Conservation (phyloP, 306 rosid species). For the Lithocarpus polystachyus region DNA sequence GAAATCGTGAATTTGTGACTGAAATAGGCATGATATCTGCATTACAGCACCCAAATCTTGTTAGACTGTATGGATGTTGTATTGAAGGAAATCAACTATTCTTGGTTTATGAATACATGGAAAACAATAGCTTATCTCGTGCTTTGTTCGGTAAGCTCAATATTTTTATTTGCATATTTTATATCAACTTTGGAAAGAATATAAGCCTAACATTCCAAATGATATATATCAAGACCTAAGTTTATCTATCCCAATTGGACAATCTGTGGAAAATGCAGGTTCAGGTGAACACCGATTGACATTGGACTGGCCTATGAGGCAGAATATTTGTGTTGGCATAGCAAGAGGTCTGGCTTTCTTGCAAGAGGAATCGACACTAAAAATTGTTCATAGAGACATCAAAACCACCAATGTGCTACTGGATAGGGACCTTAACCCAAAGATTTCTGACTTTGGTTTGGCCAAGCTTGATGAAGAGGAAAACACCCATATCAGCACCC, state of each 20-base stretch:
- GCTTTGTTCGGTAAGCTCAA: slow-evolving; percentile 53
- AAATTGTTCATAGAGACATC: slow-evolving; percentile 71
- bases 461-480: slow-evolving; percentile 64
- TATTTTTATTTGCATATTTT: too few relatives aligned
- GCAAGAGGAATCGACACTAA: slow-evolving; percentile 60
- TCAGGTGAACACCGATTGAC: slow-evolving; percentile 23
- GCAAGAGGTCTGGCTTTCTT: slow-evolving; percentile 60
- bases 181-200: too few relatives aligned
- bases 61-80: slow-evolving; percentile 22
- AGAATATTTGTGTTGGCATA: slow-evolving; percentile 54
- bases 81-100: slow-evolving; percentile 49
- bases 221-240: too few relatives aligned
- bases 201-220: too few relatives aligned
- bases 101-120: slow-evolving; percentile 61
- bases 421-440: slow-evolving; percentile 50
- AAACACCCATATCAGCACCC: slow-evolving; percentile 49
- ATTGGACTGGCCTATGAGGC: slow-evolving; percentile 60
- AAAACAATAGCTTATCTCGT: slow-evolving; percentile 53
- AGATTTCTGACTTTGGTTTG: slow-evolving; percentile 73
- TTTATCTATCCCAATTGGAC: too few relatives aligned
- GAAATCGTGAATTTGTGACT: slow-evolving; percentile 26
- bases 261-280: neutral
- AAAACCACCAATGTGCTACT: slow-evolving; percentile 57
- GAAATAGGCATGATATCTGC: slow-evolving; percentile 28
- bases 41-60: slow-evolving; percentile 26